These are phyloP conservation scores for Alternaria viburni DNA, from an alignment of 2,329 filamentous ascomycete genomes.

Conservation along the genomic window DNA sequence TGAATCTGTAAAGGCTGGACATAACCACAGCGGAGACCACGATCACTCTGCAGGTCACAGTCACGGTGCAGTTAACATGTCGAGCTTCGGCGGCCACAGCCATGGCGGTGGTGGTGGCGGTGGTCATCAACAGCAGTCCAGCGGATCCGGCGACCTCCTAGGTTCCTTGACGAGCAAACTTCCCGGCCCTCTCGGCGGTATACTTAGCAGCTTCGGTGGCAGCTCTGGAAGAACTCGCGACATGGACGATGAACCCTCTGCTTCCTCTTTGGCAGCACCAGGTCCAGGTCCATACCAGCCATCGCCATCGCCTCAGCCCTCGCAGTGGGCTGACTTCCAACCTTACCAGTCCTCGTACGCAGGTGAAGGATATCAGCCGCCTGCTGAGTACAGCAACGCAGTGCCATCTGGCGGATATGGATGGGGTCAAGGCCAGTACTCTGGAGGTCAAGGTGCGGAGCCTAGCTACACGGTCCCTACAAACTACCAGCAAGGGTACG, in stretches of 20 bases:
- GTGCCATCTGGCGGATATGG: slow-evolving; percentile 30
- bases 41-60: slow-evolving; percentile 42
- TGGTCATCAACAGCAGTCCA: slow-evolving; percentile 2
- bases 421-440: slow-evolving; percentile 41
- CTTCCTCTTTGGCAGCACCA: slow-evolving; percentile 13
- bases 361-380: slow-evolving; percentile 36
- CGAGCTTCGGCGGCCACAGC: slow-evolving; percentile 28
- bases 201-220: slow-evolving; percentile 25
- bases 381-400: slow-evolving; percentile 35
- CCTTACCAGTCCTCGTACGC: slow-evolving; percentile 45
- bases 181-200: slow-evolving; percentile 25
- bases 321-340: slow-evolving; percentile 41
- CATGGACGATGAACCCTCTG: slow-evolving; percentile 23
- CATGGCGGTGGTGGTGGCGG: slow-evolving; percentile 19
- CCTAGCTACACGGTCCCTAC: slow-evolving; percentile 44
- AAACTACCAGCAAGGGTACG: slow-evolving; percentile 47
- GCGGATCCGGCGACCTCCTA: slow-evolving; percentile 30
- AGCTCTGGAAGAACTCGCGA: slow-evolving; percentile 32
- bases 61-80: slow-evolving; percentile 39
- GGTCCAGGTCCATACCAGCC: slow-evolving; percentile 22
- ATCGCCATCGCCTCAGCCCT: slow-evolving; percentile 34
- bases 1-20: slow-evolving; percentile 80
- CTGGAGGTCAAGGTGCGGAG: slow-evolving; percentile 40
- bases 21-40: slow-evolving; percentile 68
- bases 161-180: slow-evolving; percentile 27